phyloP scores from a whole-genome alignment of 805 yeast genomes.

The Torulaspora microellipsoides region DNA sequence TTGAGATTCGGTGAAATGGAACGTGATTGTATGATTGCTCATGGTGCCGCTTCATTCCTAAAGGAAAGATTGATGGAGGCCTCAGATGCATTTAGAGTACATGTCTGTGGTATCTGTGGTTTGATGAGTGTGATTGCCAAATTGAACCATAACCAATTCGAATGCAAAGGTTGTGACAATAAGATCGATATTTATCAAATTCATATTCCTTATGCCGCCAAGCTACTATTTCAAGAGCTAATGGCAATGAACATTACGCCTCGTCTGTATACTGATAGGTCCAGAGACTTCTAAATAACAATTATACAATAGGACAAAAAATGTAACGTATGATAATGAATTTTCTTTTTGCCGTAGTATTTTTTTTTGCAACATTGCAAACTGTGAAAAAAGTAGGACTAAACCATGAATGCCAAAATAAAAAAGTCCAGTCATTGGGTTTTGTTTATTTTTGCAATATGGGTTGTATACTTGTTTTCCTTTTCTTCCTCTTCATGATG shows the following conservation, averaged over 20 bases:
- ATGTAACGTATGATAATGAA: constrained; percentile 7
- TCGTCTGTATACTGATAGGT: constrained; percentile 89
- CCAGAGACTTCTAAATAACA: constrained; percentile 36
- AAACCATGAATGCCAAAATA: too few relatives aligned
- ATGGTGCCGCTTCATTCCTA: constrained; percentile 97
- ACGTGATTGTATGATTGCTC: constrained; percentile 99
- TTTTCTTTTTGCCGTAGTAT: neutral
- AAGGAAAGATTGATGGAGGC: constrained; percentile 98
- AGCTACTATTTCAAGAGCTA: constrained; percentile 94
- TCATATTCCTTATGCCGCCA: constrained; percentile 98
- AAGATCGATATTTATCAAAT: constrained; percentile 97
- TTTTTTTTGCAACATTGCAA: too few relatives aligned
- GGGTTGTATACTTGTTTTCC: too few relatives aligned
- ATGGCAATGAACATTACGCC: constrained; percentile 99
- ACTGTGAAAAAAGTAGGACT: too few relatives aligned
- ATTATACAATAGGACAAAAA: neutral
- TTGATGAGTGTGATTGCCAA: constrained; percentile 97
- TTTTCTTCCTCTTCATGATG: too few relatives aligned
- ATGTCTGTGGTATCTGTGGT: constrained; percentile 97
- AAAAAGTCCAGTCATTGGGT: too few relatives aligned
- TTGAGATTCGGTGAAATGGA: constrained; percentile 99
- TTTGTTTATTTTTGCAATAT: too few relatives aligned
- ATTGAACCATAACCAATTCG: constrained; percentile 94
- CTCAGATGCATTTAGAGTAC: constrained; percentile 97
- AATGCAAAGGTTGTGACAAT: constrained; percentile 97